A percentile compares a stretch with the other conserved stretches of the same genome.
These are phyloP conservation scores for Diacronema lutheri DNA, from an alignment of 78 protist genomes.

Conservation along the genomic window DNA sequence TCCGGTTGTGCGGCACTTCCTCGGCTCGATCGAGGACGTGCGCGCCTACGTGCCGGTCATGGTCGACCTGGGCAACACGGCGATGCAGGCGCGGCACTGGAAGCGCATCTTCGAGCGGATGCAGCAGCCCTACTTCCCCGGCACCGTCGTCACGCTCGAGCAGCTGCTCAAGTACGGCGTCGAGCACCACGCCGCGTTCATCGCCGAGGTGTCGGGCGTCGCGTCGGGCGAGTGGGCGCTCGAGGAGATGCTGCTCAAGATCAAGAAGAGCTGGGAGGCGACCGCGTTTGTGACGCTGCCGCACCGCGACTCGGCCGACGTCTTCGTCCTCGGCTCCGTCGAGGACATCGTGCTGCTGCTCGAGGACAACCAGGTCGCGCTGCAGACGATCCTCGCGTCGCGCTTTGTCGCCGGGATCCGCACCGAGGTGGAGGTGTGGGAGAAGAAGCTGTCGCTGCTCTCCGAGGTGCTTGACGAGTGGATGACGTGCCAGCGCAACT, in stretches of 20 bases:
- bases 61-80: slow-evolving; percentile 32
- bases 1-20: slow-evolving; percentile 34
- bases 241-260: slow-evolving; percentile 44
- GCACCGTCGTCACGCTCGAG: slow-evolving; percentile 33
- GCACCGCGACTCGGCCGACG: slow-evolving; percentile 44
- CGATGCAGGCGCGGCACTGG: slow-evolving; percentile 47
- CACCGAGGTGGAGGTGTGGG: slow-evolving; percentile 72
- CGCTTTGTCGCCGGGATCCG: slow-evolving; percentile 67
- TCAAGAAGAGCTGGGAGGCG: slow-evolving; percentile 33
- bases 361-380: slow-evolving; percentile 48
- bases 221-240: slow-evolving; percentile 65
- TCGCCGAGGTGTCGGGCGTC: slow-evolving; percentile 44
- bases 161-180: slow-evolving; percentile 23
- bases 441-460: slow-evolving; percentile 42
- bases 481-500: slow-evolving; percentile 72
- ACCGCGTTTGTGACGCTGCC: slow-evolving; percentile 28
- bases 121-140: slow-evolving; percentile 5
- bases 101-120: slow-evolving; percentile 31
- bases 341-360: slow-evolving; percentile 35
- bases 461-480: slow-evolving; percentile 78
- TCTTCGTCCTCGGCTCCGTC: slow-evolving; percentile 22
- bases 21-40: slow-evolving; percentile 26
- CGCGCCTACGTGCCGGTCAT: slow-evolving; percentile 18
- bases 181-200: not conserved
- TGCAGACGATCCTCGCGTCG: slow-evolving; percentile 68